Percentiles rank a stretch among this genome's conserved stretches.
Conservation (phyloP, 2,329 filamentous ascomycete species). For the Trichoderma sp. region DNA sequence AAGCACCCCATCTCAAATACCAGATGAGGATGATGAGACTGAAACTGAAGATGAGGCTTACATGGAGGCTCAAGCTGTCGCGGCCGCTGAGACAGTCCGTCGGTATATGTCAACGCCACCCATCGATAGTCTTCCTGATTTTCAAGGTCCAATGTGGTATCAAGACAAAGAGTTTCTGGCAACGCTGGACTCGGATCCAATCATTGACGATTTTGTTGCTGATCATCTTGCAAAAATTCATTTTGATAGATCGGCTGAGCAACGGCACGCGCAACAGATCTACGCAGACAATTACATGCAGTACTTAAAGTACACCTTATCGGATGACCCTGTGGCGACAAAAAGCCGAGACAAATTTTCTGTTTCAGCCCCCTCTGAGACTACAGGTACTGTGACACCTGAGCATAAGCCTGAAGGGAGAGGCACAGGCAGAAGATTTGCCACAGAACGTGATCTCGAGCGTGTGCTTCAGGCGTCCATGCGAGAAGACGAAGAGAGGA, state of each 20-base stretch:
- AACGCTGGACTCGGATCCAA: slow-evolving; percentile 46
- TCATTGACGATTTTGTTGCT: slow-evolving; percentile 52
- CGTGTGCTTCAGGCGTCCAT: slow-evolving; percentile 73
- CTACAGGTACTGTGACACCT: slow-evolving; percentile 46
- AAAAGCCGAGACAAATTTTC: slow-evolving; percentile 61
- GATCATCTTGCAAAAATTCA: slow-evolving; percentile 50
- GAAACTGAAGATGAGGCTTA: slow-evolving; percentile 59
- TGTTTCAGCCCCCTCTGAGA: slow-evolving; percentile 44
- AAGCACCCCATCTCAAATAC: slow-evolving; percentile 54
- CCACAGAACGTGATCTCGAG: slow-evolving; percentile 74
- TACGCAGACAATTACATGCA: slow-evolving; percentile 55
- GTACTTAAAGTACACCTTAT: slow-evolving; percentile 61
- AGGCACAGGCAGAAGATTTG: slow-evolving; percentile 60
- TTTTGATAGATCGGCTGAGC: slow-evolving; percentile 43
- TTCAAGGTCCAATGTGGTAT: slow-evolving; percentile 52
- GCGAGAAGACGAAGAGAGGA: slow-evolving; percentile 69
- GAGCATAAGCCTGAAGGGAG: slow-evolving; percentile 63
- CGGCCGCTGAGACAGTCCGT: slow-evolving; percentile 36
- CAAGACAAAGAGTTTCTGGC: slow-evolving; percentile 52
- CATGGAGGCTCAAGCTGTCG: slow-evolving; percentile 52
- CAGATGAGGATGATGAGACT: slow-evolving; percentile 57
- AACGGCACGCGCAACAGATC: slow-evolving; percentile 45
- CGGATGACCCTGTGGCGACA: slow-evolving; percentile 57
- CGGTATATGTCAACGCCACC: slow-evolving; percentile 60
- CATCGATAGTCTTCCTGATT: slow-evolving; percentile 57